Evolutionary conservation across 2,329 filamentous ascomycete genomes (phyloP).

Genomic region (Aspergillus sp.): DNA sequence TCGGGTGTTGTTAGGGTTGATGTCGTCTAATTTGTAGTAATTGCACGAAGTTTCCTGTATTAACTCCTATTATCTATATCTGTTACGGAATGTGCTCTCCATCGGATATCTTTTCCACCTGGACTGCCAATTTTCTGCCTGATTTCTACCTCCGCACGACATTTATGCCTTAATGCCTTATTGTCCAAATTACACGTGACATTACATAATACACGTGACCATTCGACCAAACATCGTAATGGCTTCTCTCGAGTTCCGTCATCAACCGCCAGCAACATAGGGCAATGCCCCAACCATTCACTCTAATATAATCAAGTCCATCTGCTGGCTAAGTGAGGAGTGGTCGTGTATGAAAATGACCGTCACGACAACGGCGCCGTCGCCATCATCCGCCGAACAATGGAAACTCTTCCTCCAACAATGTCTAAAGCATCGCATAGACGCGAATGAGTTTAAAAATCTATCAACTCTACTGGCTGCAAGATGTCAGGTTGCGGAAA

Average conservation of each 20-base stretch:
- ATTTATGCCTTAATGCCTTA: neutral
- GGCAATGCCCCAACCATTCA: neutral
- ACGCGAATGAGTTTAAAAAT: slow-evolving; percentile 31
- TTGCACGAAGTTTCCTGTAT: no score
- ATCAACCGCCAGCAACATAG: neutral
- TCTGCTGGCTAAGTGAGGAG: neutral
- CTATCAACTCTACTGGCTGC: slow-evolving; percentile 29
- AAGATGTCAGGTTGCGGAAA: slow-evolving; percentile 25
- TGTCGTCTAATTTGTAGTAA: no score
- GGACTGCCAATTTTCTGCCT: no score
- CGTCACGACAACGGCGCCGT: neutral
- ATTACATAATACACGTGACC: neutral
- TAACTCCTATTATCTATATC: no score
- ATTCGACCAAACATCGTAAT: neutral
- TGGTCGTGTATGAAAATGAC: neutral
- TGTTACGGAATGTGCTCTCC: no score
- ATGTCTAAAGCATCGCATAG: slow-evolving; percentile 32
- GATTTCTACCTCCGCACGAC: no score
- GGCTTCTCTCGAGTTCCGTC: neutral
- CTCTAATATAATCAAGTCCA: neutral
- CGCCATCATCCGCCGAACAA: slow-evolving; percentile 26
- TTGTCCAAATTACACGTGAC: neutral
- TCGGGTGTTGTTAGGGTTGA: no score
- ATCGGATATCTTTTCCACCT: no score
- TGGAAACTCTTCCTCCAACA: slow-evolving; percentile 32